phyloP scores from a whole-genome alignment of 176 grass and related monocot species.

The Oryza glumipatula region DNA sequence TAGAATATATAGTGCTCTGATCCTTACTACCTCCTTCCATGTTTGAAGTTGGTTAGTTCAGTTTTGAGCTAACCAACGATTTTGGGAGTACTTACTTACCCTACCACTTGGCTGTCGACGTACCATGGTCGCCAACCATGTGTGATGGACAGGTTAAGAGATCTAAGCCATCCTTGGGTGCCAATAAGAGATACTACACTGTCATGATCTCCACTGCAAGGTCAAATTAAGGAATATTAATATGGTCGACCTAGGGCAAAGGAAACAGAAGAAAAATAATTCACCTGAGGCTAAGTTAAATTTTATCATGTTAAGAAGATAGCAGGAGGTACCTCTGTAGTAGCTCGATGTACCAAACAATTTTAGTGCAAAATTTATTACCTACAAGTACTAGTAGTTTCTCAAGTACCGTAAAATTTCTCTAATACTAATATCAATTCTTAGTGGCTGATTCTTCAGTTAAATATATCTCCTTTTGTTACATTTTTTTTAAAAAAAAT shows the following conservation, averaged over 20 bases:
- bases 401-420: too few relatives aligned
- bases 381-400: too few relatives aligned
- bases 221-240: neutral
- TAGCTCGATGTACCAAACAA: too few relatives aligned
- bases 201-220: constrained; percentile 63
- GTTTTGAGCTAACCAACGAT: too few relatives aligned
- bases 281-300: neutral
- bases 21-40: constrained; percentile 26
- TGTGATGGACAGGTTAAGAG: constrained; percentile 57
- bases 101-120: constrained; percentile 56
- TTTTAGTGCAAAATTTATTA: too few relatives aligned
- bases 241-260: neutral
- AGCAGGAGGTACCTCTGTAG: too few relatives aligned
- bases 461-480: neutral
- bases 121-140: constrained; percentile 69
- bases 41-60: too few relatives aligned
- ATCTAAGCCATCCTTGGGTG: constrained; percentile 58
- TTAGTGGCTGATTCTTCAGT: too few relatives aligned
- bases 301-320: too few relatives aligned
- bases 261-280: neutral
- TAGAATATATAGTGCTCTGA: neutral
- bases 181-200: constrained; percentile 42
- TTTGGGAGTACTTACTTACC: constrained; percentile 6
- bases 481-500: too few relatives aligned
- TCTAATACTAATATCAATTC: too few relatives aligned